phyloP scores from a whole-genome alignment of 1,139 yeast species.

The Yamadazyma sp. region DNA sequence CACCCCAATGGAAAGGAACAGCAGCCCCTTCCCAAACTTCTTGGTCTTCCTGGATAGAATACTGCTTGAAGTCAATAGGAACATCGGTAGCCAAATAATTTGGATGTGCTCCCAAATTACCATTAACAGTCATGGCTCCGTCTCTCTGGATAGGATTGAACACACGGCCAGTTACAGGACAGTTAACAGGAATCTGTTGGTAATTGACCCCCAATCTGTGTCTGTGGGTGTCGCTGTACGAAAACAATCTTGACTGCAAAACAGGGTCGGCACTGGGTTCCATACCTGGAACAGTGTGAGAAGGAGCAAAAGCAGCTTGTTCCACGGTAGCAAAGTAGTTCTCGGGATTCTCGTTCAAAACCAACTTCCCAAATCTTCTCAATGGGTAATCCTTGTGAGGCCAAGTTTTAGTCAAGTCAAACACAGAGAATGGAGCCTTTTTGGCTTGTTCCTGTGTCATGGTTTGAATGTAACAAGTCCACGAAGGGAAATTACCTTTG shows the following conservation, averaged over 20 bases:
- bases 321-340: constrained; percentile 75
- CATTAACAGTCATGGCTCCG: constrained; percentile 76
- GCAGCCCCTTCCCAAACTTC: constrained; percentile 91
- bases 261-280: constrained; percentile 82
- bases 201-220: constrained; percentile 59
- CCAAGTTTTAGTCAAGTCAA: constrained; percentile 71
- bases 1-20: constrained; percentile 82
- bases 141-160: constrained; percentile 68
- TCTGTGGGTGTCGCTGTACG: constrained; percentile 75
- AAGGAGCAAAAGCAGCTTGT: constrained; percentile 75
- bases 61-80: constrained; percentile 51
- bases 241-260: constrained; percentile 75
- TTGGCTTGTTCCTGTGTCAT: constrained; percentile 62
- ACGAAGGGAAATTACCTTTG: constrained; percentile 51
- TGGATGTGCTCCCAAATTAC: constrained; percentile 78
- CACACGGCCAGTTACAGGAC: constrained; percentile 46
- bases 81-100: constrained; percentile 60
- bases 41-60: constrained; percentile 56
- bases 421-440: constrained; percentile 54
- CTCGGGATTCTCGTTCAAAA: constrained; percentile 61
- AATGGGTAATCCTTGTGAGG: constrained; percentile 69
- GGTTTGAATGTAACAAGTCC: constrained; percentile 60
- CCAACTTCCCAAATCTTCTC: constrained; percentile 63
- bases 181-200: constrained; percentile 65
- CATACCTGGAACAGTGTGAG: constrained; percentile 75